These are phyloP conservation scores for Dothideomycetidae sp. DNA, from an alignment of 2,329 filamentous ascomycete genomes.

Conservation along the genomic window DNA sequence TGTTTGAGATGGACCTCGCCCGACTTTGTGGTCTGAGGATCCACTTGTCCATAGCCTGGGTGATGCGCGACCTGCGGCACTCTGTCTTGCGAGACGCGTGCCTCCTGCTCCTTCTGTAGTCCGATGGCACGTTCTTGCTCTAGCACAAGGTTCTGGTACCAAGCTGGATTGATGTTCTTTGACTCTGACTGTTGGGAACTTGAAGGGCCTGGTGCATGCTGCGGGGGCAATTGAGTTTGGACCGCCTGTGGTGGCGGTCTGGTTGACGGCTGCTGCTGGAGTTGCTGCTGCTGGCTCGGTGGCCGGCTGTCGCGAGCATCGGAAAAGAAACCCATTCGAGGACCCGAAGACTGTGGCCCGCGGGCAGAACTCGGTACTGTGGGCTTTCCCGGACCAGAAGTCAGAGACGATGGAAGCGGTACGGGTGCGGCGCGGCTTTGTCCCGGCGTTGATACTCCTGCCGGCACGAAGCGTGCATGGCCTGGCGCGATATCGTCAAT, in stretches of 20 bases:
- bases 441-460: slow-evolving; percentile 5
- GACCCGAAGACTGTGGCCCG: slow-evolving; percentile 18
- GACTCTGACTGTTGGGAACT: slow-evolving; percentile 6
- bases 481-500: slow-evolving; percentile 24
- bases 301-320: slow-evolving; percentile 20
- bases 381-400: slow-evolving; percentile 18
- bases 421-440: slow-evolving; percentile 17
- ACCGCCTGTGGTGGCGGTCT: slow-evolving; percentile 15
- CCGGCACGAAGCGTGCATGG: slow-evolving; percentile 5
- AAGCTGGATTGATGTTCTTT: slow-evolving; percentile 10
- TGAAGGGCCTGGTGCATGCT: slow-evolving; percentile 1
- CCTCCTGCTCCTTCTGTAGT: slow-evolving; percentile 16
- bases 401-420: slow-evolving; percentile 20
- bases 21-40: slow-evolving; percentile 5
- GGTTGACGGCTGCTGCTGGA: slow-evolving; percentile 14
- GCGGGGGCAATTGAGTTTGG: slow-evolving; percentile 12
- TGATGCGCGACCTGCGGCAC: slow-evolving; percentile 10
- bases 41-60: slow-evolving; percentile 1
- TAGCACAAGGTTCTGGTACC: slow-evolving; percentile 16
- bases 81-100: slow-evolving; percentile 13
- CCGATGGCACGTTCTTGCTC: slow-evolving; percentile 22
- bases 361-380: slow-evolving; percentile 15
- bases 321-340: slow-evolving; percentile 20
- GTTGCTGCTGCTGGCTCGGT: slow-evolving; percentile 8
- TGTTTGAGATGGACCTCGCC: slow-evolving; percentile 17